These are phyloP conservation scores for Gonium pectorale DNA, from an alignment of 139 green algal species.

Conservation along the genomic window DNA sequence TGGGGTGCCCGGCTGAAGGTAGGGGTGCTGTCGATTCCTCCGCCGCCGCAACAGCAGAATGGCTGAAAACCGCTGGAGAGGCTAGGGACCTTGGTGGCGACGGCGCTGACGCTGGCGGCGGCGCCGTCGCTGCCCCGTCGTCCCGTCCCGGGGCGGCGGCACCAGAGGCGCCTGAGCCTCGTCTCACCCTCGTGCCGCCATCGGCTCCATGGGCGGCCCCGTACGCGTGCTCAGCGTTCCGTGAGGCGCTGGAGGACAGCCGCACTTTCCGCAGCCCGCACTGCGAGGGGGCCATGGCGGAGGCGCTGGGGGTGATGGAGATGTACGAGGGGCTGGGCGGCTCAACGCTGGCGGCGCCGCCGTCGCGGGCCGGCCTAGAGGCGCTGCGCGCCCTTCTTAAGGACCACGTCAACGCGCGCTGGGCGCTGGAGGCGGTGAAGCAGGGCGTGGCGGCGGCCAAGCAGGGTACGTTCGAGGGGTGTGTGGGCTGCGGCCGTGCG, in stretches of 20 bases:
- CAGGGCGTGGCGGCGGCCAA: conserved; percentile 52
- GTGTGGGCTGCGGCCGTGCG: too few relatives aligned
- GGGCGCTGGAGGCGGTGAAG: conserved; percentile 52
- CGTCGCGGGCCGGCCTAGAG: not conserved
- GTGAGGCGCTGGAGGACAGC: conserved; percentile 19
- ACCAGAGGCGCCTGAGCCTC: too few relatives aligned
- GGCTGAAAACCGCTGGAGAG: too few relatives aligned
- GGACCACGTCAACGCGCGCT: conserved; percentile 46
- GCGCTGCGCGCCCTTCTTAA: conserved; percentile 14
- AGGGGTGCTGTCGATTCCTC: too few relatives aligned
- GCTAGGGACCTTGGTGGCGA: too few relatives aligned
- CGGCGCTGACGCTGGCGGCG: too few relatives aligned
- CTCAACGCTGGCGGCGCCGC: not conserved
- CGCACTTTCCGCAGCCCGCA: conserved; percentile 37
- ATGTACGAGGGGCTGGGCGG: conserved; percentile 35
- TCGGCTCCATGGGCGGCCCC: too few relatives aligned
- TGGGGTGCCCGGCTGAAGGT: too few relatives aligned
- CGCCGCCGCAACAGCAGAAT: too few relatives aligned
- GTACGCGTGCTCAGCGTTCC: conserved; percentile 22
- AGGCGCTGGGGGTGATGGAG: conserved; percentile 10
- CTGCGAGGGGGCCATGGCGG: conserved; percentile 47
- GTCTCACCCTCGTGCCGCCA: too few relatives aligned
- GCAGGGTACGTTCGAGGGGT: conserved; percentile 5
- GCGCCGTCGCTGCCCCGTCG: too few relatives aligned
- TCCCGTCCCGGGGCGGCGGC: too few relatives aligned